Evolutionary conservation across 495 filamentous ascomycete species (phyloP).

Genomic region (Amphirosellinia nigrospora): DNA sequence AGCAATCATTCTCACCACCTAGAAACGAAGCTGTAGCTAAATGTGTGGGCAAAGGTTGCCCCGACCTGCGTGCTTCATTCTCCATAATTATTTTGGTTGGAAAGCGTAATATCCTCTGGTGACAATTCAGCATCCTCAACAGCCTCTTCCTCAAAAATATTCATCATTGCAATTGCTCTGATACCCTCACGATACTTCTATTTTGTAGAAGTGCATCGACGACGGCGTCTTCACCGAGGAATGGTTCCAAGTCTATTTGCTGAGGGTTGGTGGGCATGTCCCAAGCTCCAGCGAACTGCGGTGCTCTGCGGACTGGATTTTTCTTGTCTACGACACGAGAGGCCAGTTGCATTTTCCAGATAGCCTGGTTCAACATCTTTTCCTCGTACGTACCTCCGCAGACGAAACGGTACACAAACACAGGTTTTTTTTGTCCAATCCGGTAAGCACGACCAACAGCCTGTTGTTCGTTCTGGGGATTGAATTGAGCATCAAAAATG

Average conservation of each 20-base stretch:
- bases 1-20: not conserved
- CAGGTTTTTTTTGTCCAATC: conserved; percentile 80
- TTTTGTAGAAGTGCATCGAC: conserved; percentile 70
- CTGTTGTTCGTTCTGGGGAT: conserved; percentile 83
- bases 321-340: conserved; percentile 83
- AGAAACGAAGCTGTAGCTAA: not conserved
- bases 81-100: conserved; percentile 33
- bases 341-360: conserved; percentile 83
- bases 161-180: conserved; percentile 45
- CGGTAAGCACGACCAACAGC: conserved; percentile 89
- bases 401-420: conserved; percentile 87
- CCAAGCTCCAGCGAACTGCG: conserved; percentile 61
- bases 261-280: conserved; percentile 59
- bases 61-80: conserved; percentile 34
- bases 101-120: conserved; percentile 43
- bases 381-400: conserved; percentile 82
- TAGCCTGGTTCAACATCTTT: conserved; percentile 67
- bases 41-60: conserved; percentile 20
- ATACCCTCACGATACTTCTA: conserved; percentile 33
- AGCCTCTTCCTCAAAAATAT: conserved; percentile 55
- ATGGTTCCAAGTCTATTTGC: conserved; percentile 58
- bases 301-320: conserved; percentile 65
- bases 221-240: conserved; percentile 68
- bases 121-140: conserved; percentile 41
- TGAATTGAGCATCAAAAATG: conserved; percentile 84